These are phyloP conservation scores for Cercospora sp. DNA, from an alignment of 2,329 filamentous ascomycete genomes.

Conservation along the genomic window DNA sequence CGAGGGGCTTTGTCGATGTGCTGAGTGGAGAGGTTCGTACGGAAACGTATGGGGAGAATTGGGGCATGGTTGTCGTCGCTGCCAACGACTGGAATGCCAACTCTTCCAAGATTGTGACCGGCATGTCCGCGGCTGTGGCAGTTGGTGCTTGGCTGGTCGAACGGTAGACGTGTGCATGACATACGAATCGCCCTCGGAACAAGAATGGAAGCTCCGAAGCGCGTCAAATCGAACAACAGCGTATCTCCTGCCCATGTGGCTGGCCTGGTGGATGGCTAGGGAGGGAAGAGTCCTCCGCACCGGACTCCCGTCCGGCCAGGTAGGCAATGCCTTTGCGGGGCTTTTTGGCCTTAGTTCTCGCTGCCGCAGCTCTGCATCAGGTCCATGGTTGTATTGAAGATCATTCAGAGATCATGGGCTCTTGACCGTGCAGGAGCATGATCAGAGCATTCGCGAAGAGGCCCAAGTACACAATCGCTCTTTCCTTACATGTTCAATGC, in stretches of 20 bases:
- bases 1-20: neutral
- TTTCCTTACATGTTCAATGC: neutral
- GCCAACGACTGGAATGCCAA: neutral
- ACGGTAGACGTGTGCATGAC: neutral
- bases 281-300: neutral
- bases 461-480: neutral
- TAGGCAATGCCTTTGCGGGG: neutral
- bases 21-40: neutral
- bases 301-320: neutral
- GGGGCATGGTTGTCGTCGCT: neutral
- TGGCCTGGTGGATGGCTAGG: neutral
- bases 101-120: slow-evolving; percentile 2
- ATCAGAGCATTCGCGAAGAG: neutral
- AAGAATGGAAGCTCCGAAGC: neutral
- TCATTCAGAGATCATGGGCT: neutral
- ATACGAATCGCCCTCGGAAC: neutral
- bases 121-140: neutral
- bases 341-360: neutral
- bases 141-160: neutral
- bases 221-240: neutral
- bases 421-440: neutral
- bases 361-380: neutral
- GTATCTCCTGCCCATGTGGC: neutral
- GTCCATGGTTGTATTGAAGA: neutral
- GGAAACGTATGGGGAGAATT: neutral